A percentile compares a stretch with the other conserved stretches of the same genome.
These are phyloP conservation scores for Fagus crenata DNA, from an alignment of 306 rosid genomes.

Conservation along the genomic window DNA sequence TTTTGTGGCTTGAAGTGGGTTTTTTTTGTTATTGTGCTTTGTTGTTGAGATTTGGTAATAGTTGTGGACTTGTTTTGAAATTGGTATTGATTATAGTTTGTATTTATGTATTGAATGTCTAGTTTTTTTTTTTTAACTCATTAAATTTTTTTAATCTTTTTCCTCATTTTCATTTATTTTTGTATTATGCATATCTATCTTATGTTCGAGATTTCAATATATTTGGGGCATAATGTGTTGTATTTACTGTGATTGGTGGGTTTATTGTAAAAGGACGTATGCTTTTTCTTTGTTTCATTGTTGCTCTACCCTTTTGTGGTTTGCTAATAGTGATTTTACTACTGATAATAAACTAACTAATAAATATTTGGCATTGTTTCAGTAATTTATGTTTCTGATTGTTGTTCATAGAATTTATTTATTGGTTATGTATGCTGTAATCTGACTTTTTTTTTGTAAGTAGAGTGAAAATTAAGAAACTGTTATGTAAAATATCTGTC, in stretches of 20 bases:
- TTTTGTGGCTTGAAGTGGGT: not conserved
- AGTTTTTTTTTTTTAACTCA: not conserved
- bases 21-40: not conserved
- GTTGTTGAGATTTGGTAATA: not conserved
- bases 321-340: not conserved
- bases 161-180: too few species aligned
- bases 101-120: not conserved
- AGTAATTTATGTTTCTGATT: too few species aligned
- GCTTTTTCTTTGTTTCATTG: not conserved
- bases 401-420: too few species aligned
- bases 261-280: not conserved
- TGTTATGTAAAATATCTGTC: not conserved
- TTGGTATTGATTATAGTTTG: not conserved
- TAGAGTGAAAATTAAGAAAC: not conserved
- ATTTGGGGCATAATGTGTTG: not conserved
- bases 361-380: too few species aligned
- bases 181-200: not conserved
- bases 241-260: not conserved
- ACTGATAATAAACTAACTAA: too few species aligned
- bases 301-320: not conserved
- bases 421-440: too few species aligned
- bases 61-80: not conserved
- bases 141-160: too few species aligned
- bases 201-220: too few species aligned
- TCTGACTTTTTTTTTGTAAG: too few species aligned